These are phyloP conservation scores for Fraxinus nigra DNA, from an alignment of 305 asterid genomes.

Conservation along the genomic window DNA sequence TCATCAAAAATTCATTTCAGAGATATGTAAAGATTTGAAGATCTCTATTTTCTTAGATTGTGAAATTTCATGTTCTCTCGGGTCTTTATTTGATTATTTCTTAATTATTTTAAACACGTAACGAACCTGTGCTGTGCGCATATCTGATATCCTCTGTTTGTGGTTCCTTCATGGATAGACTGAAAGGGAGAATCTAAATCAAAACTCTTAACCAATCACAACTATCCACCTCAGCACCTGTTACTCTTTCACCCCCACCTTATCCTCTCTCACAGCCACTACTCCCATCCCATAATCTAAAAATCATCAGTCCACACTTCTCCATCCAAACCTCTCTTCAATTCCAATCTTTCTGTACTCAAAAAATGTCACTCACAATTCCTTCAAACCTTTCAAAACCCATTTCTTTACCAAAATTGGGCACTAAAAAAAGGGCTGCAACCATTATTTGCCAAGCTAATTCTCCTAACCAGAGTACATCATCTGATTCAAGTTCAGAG, in stretches of 20 bases:
- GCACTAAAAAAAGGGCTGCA: conserved; percentile 37
- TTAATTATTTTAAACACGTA: not conserved
- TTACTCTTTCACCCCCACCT: conserved; percentile 29
- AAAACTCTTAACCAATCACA: conserved; percentile 32
- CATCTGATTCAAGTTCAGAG: conserved; percentile 19
- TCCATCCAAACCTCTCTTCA: conserved; percentile 1
- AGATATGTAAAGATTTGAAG: not conserved
- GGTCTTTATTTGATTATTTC: not conserved
- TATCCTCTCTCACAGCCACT: conserved; percentile 50
- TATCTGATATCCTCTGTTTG: not conserved
- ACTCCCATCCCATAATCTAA: conserved; percentile 33
- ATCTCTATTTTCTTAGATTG: not conserved
- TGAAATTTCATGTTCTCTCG: not conserved
- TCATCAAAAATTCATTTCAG: not conserved
- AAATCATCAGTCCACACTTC: conserved; percentile 18
- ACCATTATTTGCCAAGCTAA: conserved; percentile 55
- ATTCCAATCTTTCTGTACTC: not conserved
- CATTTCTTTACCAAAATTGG: conserved; percentile 55
- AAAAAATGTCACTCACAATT: conserved; percentile 66
- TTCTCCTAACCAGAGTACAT: conserved; percentile 21
- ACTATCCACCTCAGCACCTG: conserved; percentile 40
- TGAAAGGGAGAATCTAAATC: conserved; percentile 21
- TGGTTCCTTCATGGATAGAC: conserved; percentile 24
- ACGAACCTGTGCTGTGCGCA: not conserved
- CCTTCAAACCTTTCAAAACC: conserved; percentile 77